Conservation (phyloP, 768 basidiomycete species). For the Boletus sp. region DNA sequence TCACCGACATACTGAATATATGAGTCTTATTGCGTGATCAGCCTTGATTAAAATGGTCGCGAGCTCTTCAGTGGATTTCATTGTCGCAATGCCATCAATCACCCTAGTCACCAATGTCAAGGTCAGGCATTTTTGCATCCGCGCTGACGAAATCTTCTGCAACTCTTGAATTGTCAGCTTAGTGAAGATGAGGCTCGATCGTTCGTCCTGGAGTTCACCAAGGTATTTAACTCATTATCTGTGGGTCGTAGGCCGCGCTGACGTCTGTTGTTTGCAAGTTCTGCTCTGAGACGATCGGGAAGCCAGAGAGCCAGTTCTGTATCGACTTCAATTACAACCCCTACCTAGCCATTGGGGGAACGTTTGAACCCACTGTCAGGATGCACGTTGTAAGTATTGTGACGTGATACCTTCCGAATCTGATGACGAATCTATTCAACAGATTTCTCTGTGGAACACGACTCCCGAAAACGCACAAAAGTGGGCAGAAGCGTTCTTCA, state of each 20-base stretch:
- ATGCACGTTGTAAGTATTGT: conserved; percentile 24
- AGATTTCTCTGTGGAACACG: conserved; percentile 60
- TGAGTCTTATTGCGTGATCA: not conserved
- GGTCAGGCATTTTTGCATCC: conserved; percentile 7
- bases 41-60: too few species aligned
- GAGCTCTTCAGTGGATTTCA: not conserved
- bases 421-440: not conserved
- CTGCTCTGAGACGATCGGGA: conserved; percentile 47
- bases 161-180: not conserved
- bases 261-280: conserved; percentile 17
- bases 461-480: conserved; percentile 43
- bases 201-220: conserved; percentile 3
- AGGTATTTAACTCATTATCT: not conserved
- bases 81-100: conserved; percentile 32
- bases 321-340: conserved; percentile 55
- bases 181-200: not conserved
- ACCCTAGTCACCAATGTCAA: conserved; percentile 37
- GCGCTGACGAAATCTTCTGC: not conserved
- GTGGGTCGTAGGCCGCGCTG: not conserved
- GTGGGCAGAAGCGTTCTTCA: conserved; percentile 55
- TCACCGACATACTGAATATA: not conserved
- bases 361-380: conserved; percentile 60
- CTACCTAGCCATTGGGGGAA: conserved; percentile 53
- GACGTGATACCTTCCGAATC: not conserved
- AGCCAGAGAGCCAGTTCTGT: conserved; percentile 52